Conservation (phyloP, 495 filamentous ascomycete species). For the Aspergillus saccharolyticus region DNA sequence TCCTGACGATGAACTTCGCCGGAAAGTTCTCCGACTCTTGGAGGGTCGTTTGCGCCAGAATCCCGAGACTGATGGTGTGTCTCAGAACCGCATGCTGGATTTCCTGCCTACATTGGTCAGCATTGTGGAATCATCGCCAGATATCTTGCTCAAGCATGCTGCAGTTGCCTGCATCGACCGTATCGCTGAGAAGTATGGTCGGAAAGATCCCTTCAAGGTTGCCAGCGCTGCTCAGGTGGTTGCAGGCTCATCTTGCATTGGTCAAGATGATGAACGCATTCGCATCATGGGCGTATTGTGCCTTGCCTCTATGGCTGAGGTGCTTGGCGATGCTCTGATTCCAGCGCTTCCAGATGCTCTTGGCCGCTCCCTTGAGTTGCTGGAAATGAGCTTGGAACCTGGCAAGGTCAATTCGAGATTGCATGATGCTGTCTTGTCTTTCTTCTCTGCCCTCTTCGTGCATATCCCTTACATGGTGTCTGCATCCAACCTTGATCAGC, state of each 20-base stretch:
- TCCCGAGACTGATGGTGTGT: conserved; percentile 57
- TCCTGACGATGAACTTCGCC: conserved; percentile 64
- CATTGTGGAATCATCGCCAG: conserved; percentile 64
- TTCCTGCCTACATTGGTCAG: conserved; percentile 72
- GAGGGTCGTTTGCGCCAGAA: conserved; percentile 67
- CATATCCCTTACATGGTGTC: conserved; percentile 84
- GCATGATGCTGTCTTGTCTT: conserved; percentile 75
- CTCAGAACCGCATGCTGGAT: conserved; percentile 63
- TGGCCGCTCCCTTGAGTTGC: conserved; percentile 60
- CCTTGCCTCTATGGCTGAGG: conserved; percentile 79
- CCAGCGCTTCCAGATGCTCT: conserved; percentile 74
- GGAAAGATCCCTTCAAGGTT: conserved; percentile 68
- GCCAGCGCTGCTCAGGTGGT: conserved; percentile 63
- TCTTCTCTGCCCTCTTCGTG: conserved; percentile 71
- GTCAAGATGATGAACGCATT: conserved; percentile 63
- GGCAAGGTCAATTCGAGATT: conserved; percentile 53
- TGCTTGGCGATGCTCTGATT: conserved; percentile 77
- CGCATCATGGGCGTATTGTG: conserved; percentile 80
- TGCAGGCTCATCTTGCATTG: conserved; percentile 68
- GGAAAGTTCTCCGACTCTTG: conserved; percentile 73
- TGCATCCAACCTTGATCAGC: conserved; percentile 59
- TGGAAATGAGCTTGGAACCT: conserved; percentile 55
- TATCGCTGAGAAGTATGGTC: conserved; percentile 87
- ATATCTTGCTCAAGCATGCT: conserved; percentile 70
- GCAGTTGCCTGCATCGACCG: conserved; percentile 83